A percentile compares a stretch with the other conserved stretches of the same genome.
phyloP scores from a whole-genome alignment of 2,329 filamentous ascomycete genomes.

The Boeremia exigua region DNA sequence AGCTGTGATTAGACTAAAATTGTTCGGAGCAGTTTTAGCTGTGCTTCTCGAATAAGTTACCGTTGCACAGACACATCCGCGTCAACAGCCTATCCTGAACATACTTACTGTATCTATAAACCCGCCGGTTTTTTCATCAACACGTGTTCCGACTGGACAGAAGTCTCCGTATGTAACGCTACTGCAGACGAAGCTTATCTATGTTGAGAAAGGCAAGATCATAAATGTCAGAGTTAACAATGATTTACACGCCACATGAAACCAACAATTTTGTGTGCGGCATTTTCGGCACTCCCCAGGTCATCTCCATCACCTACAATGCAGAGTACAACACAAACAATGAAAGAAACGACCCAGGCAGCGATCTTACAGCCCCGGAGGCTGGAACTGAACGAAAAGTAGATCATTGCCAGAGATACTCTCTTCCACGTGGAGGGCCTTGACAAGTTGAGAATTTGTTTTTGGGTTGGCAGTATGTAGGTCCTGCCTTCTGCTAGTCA shows the following conservation, averaged over 20 bases:
- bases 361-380: too few relatives aligned
- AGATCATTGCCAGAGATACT: background rate
- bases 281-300: background rate
- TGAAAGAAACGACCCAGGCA: too few relatives aligned
- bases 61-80: too few relatives aligned
- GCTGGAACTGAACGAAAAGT: too few relatives aligned
- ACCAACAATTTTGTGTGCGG: background rate
- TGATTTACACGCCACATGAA: background rate
- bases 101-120: background rate
- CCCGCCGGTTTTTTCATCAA: background rate
- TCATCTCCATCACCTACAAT: background rate
- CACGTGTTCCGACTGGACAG: background rate
- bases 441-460: background rate
- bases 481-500: background rate
- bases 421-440: background rate
- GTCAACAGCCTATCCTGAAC: too few relatives aligned
- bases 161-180: background rate
- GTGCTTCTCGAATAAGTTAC: too few relatives aligned
- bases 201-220: background rate
- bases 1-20: too few relatives aligned
- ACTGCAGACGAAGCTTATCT: background rate
- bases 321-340: too few relatives aligned
- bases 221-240: background rate
- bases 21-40: too few relatives aligned
- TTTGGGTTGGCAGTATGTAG: background rate